Percentiles rank a stretch among this genome's conserved stretches.
Conservation (phyloP, 148 eudicot species). For the Cornus kousa region DNA sequence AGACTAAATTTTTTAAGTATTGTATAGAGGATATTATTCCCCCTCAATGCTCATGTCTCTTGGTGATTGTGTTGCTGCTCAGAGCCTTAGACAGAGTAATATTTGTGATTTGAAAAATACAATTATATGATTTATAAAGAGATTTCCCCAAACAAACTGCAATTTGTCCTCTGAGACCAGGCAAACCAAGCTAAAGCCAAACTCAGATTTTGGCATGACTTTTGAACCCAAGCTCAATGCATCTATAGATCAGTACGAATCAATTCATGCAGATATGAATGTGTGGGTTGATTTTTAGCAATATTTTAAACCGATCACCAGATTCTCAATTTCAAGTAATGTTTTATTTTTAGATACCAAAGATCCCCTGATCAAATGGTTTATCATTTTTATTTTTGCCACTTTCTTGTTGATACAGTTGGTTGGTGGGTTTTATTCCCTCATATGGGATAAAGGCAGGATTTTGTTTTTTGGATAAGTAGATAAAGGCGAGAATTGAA, state of each 20-base stretch:
- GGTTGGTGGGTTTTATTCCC: no score
- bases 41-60: background rate
- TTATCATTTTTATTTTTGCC: background rate
- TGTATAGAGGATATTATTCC: background rate
- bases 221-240: background rate
- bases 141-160: background rate
- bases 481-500: no score
- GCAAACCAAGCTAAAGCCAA: background rate
- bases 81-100: background rate
- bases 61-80: background rate
- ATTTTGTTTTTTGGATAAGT: no score
- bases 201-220: background rate
- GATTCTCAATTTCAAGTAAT: background rate
- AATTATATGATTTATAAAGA: background rate
- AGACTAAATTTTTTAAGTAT: background rate
- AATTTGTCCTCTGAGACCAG: background rate
- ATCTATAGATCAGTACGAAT: background rate
- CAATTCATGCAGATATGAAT: background rate
- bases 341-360: background rate
- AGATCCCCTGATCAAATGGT: background rate
- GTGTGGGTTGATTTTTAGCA: background rate
- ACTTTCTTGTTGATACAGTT: no score
- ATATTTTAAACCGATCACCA: background rate
- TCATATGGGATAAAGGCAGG: no score
- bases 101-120: background rate